Base-by-base conservation (phyloP, 148 eudicot species). In the Polygonum maritimum region DNA sequence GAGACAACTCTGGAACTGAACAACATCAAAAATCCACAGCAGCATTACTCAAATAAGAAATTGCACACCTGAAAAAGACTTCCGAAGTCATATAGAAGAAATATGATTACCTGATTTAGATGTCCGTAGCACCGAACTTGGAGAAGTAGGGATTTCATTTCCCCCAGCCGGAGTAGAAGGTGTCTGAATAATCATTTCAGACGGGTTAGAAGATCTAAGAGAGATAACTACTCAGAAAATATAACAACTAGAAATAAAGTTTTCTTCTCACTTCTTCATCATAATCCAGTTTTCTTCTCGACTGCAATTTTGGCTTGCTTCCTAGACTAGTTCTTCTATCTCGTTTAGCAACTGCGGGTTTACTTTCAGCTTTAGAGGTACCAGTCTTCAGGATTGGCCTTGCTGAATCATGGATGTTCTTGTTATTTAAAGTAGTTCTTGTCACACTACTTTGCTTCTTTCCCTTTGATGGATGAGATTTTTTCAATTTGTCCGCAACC, bases 101-200 rank as follows among this genome's bases (percentile, higher is more conserved):
- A 4, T 33, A 63, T 63, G 70, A 12, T 47, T 44, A 26, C 75
- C 75, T 47, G 75, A 73, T 73, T 57, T 73, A 73, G 75, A 73
- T 49, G 55, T 73, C 57, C 44, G 48, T 5, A 73, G 21, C 36
- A 49, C 3, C 2, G 55, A 47, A 19, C 75, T 18, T 48, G 22
- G 39, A 73, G 75, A 73, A 21, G 55, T 15, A 73, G 57, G 19
- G 35, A 15, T 45, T 73, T 73, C 22, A 8, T 47, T 22, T 16
- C 5, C 19, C 52, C 35, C 39, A 57, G 26, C 3, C 1, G 36
- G 38, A 12, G 57, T 51, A 73, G 12, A 16, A 11, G 57, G 48
- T 19, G 16, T 51, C 75, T 73, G 41, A 73, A 45, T 48, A 4
- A 26, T 35, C 75, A 22, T 38, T 2, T 14, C 75, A 73, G 31